Conservation (phyloP, 2,329 filamentous ascomycete genomes). For the Chaetoscypha palmicola region DNA sequence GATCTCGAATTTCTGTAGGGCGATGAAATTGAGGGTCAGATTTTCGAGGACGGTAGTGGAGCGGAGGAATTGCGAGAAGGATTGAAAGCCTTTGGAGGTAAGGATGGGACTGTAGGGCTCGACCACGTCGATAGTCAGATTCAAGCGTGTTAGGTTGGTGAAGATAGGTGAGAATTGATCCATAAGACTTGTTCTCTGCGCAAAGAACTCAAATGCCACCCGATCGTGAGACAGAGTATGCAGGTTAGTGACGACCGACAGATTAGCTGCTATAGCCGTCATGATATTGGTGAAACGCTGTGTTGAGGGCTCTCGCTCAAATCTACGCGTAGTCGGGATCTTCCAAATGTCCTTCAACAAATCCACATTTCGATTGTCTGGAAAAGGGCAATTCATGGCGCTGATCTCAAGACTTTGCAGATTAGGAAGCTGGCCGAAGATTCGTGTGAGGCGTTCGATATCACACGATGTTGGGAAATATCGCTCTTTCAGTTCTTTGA, state of each 20-base stretch:
- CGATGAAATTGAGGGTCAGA: slow-evolving; percentile 17
- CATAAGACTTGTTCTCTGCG: slow-evolving; percentile 14
- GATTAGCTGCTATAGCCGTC: slow-evolving; percentile 8
- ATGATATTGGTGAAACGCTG: slow-evolving; percentile 22
- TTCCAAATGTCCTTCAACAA: slow-evolving; percentile 22
- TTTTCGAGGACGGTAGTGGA: slow-evolving; percentile 12
- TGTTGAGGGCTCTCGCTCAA: slow-evolving; percentile 19
- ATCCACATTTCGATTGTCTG: slow-evolving; percentile 10
- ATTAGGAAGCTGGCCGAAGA: slow-evolving; percentile 19
- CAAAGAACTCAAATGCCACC: slow-evolving; percentile 28
- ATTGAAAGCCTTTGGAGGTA: slow-evolving; percentile 12
- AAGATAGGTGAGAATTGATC: slow-evolving; percentile 15
- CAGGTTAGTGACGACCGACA: slow-evolving; percentile 9
- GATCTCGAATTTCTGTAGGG: slow-evolving; percentile 18
- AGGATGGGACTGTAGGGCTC: slow-evolving; percentile 16
- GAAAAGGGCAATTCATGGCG: slow-evolving; percentile 20
- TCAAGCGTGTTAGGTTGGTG: slow-evolving; percentile 14
- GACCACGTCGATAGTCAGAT: slow-evolving; percentile 19
- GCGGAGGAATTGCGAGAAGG: slow-evolving; percentile 15
- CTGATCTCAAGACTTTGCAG: slow-evolving; percentile 20
- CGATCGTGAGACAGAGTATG: slow-evolving; percentile 22
- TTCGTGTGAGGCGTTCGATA: slow-evolving; percentile 8
- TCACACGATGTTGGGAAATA: slow-evolving; percentile 21
- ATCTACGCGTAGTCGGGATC: slow-evolving; percentile 21
- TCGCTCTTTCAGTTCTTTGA: slow-evolving; percentile 27